Percentiles rank a stretch among this genome's conserved stretches.
phyloP scores from a whole-genome alignment of 73 alveolate species.

The Paramecium sonneborni region DNA sequence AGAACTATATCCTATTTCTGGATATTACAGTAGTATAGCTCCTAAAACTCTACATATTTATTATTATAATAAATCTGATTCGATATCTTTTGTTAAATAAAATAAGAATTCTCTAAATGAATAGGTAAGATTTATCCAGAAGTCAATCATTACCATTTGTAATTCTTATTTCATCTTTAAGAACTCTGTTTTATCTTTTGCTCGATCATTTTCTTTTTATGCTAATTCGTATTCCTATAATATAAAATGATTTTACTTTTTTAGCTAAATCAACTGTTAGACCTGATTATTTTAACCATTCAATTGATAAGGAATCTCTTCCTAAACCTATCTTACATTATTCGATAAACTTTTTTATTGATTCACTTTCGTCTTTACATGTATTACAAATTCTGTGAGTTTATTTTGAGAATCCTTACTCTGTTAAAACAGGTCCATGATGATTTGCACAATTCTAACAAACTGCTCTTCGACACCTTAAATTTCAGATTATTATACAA shows the following conservation, averaged over 20 bases:
- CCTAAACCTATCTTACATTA: neutral
- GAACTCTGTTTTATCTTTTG: neutral
- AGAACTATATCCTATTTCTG: slow-evolving; percentile 20
- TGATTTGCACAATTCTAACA: slow-evolving; percentile 5
- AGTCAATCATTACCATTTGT: neutral
- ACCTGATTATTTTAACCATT: neutral
- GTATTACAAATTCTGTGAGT: neutral
- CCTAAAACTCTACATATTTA: neutral
- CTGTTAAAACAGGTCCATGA: neutral
- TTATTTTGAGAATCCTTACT: neutral
- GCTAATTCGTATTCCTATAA: neutral
- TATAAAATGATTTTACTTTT: neutral
- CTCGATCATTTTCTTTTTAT: neutral
- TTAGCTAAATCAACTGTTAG: neutral
- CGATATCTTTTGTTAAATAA: neutral
- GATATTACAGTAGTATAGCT: neutral
- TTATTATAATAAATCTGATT: neutral
- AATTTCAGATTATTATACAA: neutral
- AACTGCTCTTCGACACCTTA: slow-evolving; percentile 14
- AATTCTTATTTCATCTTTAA: neutral
- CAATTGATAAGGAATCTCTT: neutral
- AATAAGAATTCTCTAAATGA: neutral
- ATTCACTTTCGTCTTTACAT: slow-evolving; percentile 44
- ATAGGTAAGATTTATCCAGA: neutral
- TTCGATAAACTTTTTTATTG: slow-evolving; percentile 11